A percentile compares a stretch with the other conserved stretches of the same genome.
These are phyloP conservation scores for Rhazya stricta DNA, from an alignment of 257 asterid genomes.

Conservation along the genomic window DNA sequence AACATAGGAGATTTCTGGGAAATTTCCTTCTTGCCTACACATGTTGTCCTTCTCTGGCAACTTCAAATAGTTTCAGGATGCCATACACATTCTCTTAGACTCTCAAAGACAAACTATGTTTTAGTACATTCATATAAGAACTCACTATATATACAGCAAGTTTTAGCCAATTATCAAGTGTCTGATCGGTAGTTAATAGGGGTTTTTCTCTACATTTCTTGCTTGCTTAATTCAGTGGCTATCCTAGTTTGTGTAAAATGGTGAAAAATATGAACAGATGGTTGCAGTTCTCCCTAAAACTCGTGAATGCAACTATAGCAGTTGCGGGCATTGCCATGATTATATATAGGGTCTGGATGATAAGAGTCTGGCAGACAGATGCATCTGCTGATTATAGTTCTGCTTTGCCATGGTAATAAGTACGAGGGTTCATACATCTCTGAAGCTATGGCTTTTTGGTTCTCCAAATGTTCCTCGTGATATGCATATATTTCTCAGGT, in stretches of 20 bases:
- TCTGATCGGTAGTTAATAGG: neutral
- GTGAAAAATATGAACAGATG: slow-evolving; percentile 21
- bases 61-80: neutral
- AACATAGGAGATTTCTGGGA: slow-evolving; percentile 32
- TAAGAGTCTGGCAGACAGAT: slow-evolving; percentile 38
- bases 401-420: slow-evolving; percentile 52
- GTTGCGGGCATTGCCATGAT: slow-evolving; percentile 35
- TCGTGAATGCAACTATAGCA: slow-evolving; percentile 37
- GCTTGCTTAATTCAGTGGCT: too few species aligned
- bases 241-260: slow-evolving; percentile 6
- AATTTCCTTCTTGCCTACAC: slow-evolving; percentile 25
- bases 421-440: neutral
- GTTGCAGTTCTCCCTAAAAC: slow-evolving; percentile 31
- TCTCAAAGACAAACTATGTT: neutral
- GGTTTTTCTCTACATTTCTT: neutral
- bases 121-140: neutral
- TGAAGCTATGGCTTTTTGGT: neutral
- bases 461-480: too few species aligned
- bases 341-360: slow-evolving; percentile 35
- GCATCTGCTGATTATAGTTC: slow-evolving; percentile 17
- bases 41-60: neutral
- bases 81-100: neutral
- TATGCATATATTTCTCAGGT: too few species aligned
- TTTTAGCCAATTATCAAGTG: neutral
- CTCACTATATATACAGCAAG: neutral